Evolutionary conservation across 2,329 filamentous ascomycete genomes (phyloP), one percentile per base, ranked within the genome.

Genomic region (Zymoseptoria pseudotritici): DNA sequence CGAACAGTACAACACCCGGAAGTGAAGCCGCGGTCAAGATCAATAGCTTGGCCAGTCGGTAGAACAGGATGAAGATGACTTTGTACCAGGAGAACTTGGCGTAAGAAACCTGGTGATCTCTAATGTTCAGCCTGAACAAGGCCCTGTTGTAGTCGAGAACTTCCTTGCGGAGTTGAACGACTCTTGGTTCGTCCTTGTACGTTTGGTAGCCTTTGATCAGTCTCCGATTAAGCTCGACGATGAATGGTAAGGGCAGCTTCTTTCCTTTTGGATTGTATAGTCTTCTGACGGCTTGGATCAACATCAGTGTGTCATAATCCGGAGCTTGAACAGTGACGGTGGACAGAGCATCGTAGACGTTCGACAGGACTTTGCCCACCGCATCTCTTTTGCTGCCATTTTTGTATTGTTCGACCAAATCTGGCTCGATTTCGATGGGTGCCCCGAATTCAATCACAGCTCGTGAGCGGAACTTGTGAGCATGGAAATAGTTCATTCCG

Each of bases 401-500:
- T 74, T 87, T 88, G 77, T 96, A 97, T 75, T 91, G 86, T 63
- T 92, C 83, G 4, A 97, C 90, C 36, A 97, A 78, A 69, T 96
- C 89, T 20, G 80, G 79, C 0, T 91, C 88, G 9, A 97, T 86
- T 66, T 96, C 89, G 63, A 97, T 87, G 0, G 94, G 91, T 24
- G 85, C 87, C 8, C 94, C 94, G 69, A 97, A 99, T 72, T 99
- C 94, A 61, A 97, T 87, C 4, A 99, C 93, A 42, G 93, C 94
- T 72, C 94, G 85, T 64, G 93, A 97, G 53, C 93, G 88, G 76
- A 99, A 99, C 75, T 97, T 99, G 81, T 99, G 93, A 0, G 93
- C 90, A 75, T 97, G 93, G 77, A 99, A 99, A 76, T 99, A 99
- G 76, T 99, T 99, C 93, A 99, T 97, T 69, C 93, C 93, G 56